phyloP scores from a whole-genome alignment of 768 basidiomycete genomes.

The Collybia nuda region DNA sequence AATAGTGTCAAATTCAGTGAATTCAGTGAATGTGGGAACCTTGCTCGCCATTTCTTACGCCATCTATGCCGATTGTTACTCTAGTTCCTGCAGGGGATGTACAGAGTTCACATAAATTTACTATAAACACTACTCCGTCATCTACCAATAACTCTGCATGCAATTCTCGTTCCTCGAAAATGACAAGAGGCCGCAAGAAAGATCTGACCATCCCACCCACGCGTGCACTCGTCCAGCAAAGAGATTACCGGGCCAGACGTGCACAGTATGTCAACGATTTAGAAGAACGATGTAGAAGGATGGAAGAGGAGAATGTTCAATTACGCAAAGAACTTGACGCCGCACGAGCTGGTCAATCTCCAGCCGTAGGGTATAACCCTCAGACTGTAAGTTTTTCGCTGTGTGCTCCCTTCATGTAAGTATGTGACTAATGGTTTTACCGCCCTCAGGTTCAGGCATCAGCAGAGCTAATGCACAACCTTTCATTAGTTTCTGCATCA shows the following conservation, averaged over 20 bases:
- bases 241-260: slow-evolving; percentile 64
- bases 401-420: not conserved
- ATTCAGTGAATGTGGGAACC: slow-evolving; percentile 18
- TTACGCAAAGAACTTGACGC: slow-evolving; percentile 49
- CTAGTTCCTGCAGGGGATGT: slow-evolving; percentile 11
- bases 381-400: slow-evolving; percentile 28
- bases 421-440: slow-evolving; percentile 9
- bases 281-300: slow-evolving; percentile 50
- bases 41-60: slow-evolving; percentile 30
- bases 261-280: slow-evolving; percentile 56
- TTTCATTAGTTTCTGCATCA: slow-evolving; percentile 47
- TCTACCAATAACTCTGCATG: slow-evolving; percentile 11
- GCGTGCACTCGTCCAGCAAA: slow-evolving; percentile 59
- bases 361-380: slow-evolving; percentile 22
- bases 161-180: slow-evolving; percentile 18
- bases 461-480: slow-evolving; percentile 48
- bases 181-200: slow-evolving; percentile 69
- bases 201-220: slow-evolving; percentile 60
- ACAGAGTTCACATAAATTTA: slow-evolving; percentile 9
- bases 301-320: slow-evolving; percentile 54
- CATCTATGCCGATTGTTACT: slow-evolving; percentile 30
- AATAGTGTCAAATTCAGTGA: slow-evolving; percentile 19
- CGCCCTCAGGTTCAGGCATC: slow-evolving; percentile 47
- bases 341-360: slow-evolving; percentile 37
- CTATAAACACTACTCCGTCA: slow-evolving; percentile 11